Evolutionary conservation across 441 rosid species (phyloP).

Genomic region (Geranium incanum): DNA sequence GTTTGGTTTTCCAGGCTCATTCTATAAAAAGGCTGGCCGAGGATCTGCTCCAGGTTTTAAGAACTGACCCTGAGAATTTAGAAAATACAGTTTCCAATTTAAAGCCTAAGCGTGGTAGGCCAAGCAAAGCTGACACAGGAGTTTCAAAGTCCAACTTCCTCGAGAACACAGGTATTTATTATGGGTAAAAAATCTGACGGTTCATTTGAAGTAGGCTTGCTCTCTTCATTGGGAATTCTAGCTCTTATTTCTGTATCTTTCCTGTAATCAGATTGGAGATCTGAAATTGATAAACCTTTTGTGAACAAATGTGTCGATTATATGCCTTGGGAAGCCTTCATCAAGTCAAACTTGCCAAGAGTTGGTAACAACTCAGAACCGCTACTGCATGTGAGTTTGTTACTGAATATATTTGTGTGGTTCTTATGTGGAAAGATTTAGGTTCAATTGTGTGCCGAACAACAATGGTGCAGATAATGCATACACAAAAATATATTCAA

Average conservation of each 20-base stretch:
- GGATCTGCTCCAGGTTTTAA: slow-evolving; percentile 28
- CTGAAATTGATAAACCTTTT: slow-evolving; percentile 5
- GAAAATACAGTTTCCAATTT: slow-evolving; percentile 22
- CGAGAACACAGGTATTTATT: slow-evolving; percentile 13
- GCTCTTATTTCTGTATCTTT: background rate
- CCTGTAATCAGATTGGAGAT: slow-evolving; percentile 22
- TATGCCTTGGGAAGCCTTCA: slow-evolving; percentile 18
- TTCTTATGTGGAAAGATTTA: background rate
- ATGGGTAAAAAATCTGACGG: background rate
- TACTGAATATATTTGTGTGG: background rate
- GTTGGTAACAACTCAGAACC: slow-evolving; percentile 17
- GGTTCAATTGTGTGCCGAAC: background rate
- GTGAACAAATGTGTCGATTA: slow-evolving; percentile 26
- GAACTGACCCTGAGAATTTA: slow-evolving; percentile 33
- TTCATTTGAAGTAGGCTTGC: slow-evolving; percentile 6
- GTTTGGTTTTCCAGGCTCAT: slow-evolving; percentile 34
- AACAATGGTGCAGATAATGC: background rate
- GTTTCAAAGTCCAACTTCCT: slow-evolving; percentile 8
- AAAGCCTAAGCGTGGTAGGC: slow-evolving; percentile 17
- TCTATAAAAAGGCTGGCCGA: slow-evolving; percentile 33
- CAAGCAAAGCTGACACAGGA: slow-evolving; percentile 25
- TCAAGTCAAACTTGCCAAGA: slow-evolving; percentile 20
- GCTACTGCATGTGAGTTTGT: slow-evolving; percentile 28
- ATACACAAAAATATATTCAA: background rate
- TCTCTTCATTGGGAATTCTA: background rate